Base-by-base conservation (phyloP, 176 grass and related monocot genomes). In the bread wheat (Triticum aestivum) region DNA sequence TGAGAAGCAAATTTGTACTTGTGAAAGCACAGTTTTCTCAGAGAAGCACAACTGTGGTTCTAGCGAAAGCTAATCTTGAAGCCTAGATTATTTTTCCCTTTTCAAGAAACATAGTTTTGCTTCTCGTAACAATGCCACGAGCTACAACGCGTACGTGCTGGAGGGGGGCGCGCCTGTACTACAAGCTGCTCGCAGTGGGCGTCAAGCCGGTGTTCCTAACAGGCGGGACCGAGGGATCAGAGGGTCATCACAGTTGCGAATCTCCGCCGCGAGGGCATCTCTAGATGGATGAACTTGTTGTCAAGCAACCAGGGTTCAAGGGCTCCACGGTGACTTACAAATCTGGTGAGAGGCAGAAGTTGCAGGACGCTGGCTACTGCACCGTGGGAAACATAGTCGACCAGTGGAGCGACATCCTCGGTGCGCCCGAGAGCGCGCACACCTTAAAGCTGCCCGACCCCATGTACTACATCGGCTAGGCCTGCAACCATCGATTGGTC, bases 371-470 rank as follows among this genome's bases (percentile, higher is more conserved):
- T 1, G 87, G 92, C 0, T 89, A 61, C 5, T 8, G 69, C 14
- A 94, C 89, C 41, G 29, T 88, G 10, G 89, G 83, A 18, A 89
- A 79, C 87, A 89, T 89, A 8, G 87, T 87, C 1, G 92, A 94
- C 82, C 92, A 94, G 65, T 94, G 89, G 92, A 89, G 87, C 41
- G 92, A 91, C 58, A 44, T 94, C 75, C 63, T 91, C 42, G 69
- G 86, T 24, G 12, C 4, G 26, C 83, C 83, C 0, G 81, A 90
- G 80, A 83, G 82, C 0, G 42, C 5, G 0, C 79, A 89, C 33
- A 90, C 92, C 32, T 91, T 94, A 74, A 89, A 94, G 78, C 62
- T 86, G 12, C 92, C 92, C 0, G 85, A 91, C 80, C 89, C 92
- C 3, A n/a, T 91, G 51, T 94, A 94, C 75, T 94, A 83, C 23